Conservation (phyloP, 208 protist species). For the Tritrichomonas foetus region DNA sequence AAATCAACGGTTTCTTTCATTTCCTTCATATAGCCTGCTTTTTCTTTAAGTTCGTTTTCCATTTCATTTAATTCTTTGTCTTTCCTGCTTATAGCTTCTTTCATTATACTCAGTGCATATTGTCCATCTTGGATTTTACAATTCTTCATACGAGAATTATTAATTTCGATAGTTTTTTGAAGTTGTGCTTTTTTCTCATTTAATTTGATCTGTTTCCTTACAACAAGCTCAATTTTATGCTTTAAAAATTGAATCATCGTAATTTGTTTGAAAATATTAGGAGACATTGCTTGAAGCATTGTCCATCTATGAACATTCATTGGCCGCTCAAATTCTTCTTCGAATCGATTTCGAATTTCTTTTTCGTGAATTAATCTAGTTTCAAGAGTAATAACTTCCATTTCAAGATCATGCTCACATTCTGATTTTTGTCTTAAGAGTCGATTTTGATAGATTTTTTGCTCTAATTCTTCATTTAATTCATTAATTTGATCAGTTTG, state of each 20-base stretch:
- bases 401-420: no score
- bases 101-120: not conserved
- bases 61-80: not conserved
- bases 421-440: no score
- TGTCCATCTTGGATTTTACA: not conserved
- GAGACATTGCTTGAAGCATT: conserved; percentile 74
- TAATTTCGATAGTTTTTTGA: not conserved
- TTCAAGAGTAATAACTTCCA: not conserved
- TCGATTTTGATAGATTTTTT: no score
- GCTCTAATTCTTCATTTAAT: no score
- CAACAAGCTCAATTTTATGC: not conserved
- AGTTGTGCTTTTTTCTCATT: not conserved
- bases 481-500: no score
- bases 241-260: not conserved
- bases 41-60: not conserved
- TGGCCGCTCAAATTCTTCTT: conserved; percentile 88
- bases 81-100: not conserved
- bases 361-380: not conserved
- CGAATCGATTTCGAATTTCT: conserved; percentile 30
- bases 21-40: not conserved
- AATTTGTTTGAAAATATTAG: conserved; percentile 73
- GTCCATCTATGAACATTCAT: conserved; percentile 96
- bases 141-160: not conserved
- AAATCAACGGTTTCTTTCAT: not conserved
- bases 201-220: not conserved